Base-by-base conservation (phyloP, 805 yeast species). In the Priceomyces fermenticarens region DNA sequence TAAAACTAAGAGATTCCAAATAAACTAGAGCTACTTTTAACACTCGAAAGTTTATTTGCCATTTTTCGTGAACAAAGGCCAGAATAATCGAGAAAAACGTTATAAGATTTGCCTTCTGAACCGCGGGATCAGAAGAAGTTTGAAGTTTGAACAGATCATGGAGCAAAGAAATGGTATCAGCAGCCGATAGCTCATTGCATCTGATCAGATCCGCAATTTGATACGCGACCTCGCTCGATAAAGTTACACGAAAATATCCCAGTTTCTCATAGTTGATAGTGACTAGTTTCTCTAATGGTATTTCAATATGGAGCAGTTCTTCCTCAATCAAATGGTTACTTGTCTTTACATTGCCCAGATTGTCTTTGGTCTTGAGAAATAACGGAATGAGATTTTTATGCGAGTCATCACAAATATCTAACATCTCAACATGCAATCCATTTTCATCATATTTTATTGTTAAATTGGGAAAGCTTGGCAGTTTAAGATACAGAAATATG, bases 391-490 rank as follows among this genome's bases (percentile, higher is more conserved):
- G 83, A 53, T 67, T 84, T 17, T 27, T 35, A 12, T 20, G 11
- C 3, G 12, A 10, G n/a, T 10, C 30, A 6, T 8, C 12, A 6
- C 11, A 35, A 26, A 11, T 11, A 3, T 5, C 17, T 27, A 25
- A 10, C 23, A 12, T 25, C 13, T 16, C 27, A 27, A 35, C 14
- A 11, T 12, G 15, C 10, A 35, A n/a, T 13, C 17, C 12, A 3
- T 17, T 30, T 9, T 35, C 30, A 11, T 13, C 8, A 6, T 12
- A 27, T 7, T 12, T 12, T 3, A 54, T 51, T 35, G 39, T 47
- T 5, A 83, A 51, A 2, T 77, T 54, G 4, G 90, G 88, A 39
- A 62, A 74, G 1, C 90, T 89, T 0, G 82, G 70, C 10, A 72
- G 58, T 51, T 77, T 70, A 2, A 75, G 60, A 89, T 88, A 83